These are phyloP conservation scores for Rhodotorula sp. DNA, from an alignment of 1,284 basidiomycete genomes.

Conservation along the genomic window DNA sequence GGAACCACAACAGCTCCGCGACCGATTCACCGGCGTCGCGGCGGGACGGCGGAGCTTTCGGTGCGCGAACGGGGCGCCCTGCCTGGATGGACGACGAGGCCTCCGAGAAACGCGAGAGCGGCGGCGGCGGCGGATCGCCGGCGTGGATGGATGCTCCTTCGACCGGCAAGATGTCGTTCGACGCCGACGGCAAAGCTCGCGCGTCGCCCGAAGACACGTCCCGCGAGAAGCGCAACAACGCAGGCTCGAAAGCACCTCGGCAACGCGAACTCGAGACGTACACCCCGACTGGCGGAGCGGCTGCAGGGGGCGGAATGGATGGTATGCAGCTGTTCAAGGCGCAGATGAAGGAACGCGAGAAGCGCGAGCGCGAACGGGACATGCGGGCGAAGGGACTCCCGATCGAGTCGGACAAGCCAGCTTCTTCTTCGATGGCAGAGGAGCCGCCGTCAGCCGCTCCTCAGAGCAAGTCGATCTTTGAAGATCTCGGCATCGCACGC, in stretches of 20 bases:
- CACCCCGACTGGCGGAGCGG: neutral
- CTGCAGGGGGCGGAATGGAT: conserved; percentile 26
- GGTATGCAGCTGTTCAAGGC: conserved; percentile 34
- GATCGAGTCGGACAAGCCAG: conserved; percentile 3
- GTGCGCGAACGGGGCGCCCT: conserved; percentile 12
- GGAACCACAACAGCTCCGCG: neutral
- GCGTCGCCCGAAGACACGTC: neutral
- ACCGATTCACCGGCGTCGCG: neutral
- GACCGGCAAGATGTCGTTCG: conserved; percentile 14
- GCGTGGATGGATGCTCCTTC: conserved; percentile 37
- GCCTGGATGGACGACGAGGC: conserved; percentile 39
- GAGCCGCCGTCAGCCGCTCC: neutral
- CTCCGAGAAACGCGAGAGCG: neutral
- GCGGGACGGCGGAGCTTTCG: conserved; percentile 3
- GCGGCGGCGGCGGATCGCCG: conserved; percentile 6
- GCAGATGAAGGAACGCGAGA: conserved; percentile 40
- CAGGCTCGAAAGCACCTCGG: neutral
- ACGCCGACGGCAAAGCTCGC: conserved; percentile 1
- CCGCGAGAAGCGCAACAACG: neutral
- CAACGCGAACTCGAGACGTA: neutral
- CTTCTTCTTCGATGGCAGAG: neutral
- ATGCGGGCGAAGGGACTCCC: conserved; percentile 7
- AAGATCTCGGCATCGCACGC: conserved; percentile 31
- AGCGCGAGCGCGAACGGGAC: conserved; percentile 9
- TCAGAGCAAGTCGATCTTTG: conserved; percentile 27